Evolutionary conservation across 2,329 filamentous ascomycete species (phyloP).

Genomic region (Botrytis fragariae): DNA sequence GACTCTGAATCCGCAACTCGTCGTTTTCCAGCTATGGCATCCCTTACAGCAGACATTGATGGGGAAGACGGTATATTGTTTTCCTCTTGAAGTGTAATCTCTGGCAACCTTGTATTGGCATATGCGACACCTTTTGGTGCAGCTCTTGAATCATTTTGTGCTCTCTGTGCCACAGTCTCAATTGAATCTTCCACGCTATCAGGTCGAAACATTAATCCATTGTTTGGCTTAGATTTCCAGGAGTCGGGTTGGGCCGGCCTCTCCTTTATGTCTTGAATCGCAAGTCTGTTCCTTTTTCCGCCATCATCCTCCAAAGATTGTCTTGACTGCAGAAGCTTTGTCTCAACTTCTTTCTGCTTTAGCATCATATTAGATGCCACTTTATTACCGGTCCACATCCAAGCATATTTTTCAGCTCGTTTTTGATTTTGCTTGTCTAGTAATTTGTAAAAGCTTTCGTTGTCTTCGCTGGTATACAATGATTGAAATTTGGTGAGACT

Average conservation of each 20-base stretch:
- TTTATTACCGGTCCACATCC: conserved; percentile 82
- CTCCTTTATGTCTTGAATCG: conserved; percentile 65
- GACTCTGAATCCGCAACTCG: conserved; percentile 62
- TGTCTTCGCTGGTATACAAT: conserved; percentile 96
- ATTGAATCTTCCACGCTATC: conserved; percentile 60
- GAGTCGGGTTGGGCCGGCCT: conserved; percentile 74
- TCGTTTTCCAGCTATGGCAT: conserved; percentile 75
- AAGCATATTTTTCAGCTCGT: conserved; percentile 78
- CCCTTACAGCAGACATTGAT: conserved; percentile 77
- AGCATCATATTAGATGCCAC: conserved; percentile 77
- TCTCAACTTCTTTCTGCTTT: conserved; percentile 61
- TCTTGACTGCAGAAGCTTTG: conserved; percentile 48
- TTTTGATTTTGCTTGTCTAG: conserved; percentile 89
- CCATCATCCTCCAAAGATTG: conserved; percentile 55
- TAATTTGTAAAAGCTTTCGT: conserved; percentile 92
- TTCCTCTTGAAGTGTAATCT: conserved; percentile 42
- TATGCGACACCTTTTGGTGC: conserved; percentile 77
- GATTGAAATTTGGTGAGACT: conserved; percentile 83
- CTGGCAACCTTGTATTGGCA: conserved; percentile 76
- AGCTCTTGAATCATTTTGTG: conserved; percentile 68
- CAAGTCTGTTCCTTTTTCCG: conserved; percentile 53
- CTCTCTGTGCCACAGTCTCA: conserved; percentile 63
- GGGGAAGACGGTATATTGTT: conserved; percentile 67
- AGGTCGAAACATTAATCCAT: conserved; percentile 82
- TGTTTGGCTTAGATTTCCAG: conserved; percentile 74